Conservation (phyloP, 805 yeast genomes). For the Sungouiozyma intestinalis region DNA sequence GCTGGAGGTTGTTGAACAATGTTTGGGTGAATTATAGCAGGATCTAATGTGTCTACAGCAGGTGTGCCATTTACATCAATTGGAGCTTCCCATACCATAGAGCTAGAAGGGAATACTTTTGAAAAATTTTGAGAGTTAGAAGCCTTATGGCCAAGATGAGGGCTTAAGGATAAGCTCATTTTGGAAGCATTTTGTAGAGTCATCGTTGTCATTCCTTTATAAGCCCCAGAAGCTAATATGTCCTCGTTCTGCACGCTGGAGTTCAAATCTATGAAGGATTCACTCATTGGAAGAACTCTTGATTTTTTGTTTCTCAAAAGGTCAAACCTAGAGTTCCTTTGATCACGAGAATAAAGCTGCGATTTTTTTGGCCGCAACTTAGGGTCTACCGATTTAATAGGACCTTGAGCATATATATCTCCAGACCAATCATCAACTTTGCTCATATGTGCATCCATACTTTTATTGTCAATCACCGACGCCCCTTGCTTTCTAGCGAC, state of each 20-base stretch:
- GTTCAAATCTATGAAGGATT: conserved; percentile 7
- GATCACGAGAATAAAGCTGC: neutral
- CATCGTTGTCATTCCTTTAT: conserved; percentile 43
- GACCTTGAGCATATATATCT: conserved; percentile 41
- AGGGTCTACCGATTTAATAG: conserved; percentile 42
- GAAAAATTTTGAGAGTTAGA: conserved; percentile 7
- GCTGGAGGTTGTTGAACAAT: conserved; percentile 90
- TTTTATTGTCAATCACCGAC: conserved; percentile 43
- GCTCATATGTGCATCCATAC: conserved; percentile 51
- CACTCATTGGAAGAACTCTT: conserved; percentile 17
- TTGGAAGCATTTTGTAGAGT: conserved; percentile 44
- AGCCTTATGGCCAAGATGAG: neutral
- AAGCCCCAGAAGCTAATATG: neutral
- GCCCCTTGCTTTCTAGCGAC: conserved; percentile 78
- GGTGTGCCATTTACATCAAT: conserved; percentile 4
- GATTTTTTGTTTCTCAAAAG: conserved; percentile 30
- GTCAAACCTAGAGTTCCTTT: conserved; percentile 22
- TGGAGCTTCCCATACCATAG: conserved; percentile 8
- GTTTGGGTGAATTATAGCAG: conserved; percentile 57
- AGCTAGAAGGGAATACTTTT: conserved; percentile 8
- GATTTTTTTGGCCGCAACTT: conserved; percentile 39
- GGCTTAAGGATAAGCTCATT: neutral
- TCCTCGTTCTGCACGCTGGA: neutral
- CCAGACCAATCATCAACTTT: conserved; percentile 83
- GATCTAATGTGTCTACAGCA: conserved; percentile 38